A percentile compares a stretch with the other conserved stretches of the same genome.
Conservation (phyloP, 148 eudicot species). For the Rhododendron ovatum region DNA sequence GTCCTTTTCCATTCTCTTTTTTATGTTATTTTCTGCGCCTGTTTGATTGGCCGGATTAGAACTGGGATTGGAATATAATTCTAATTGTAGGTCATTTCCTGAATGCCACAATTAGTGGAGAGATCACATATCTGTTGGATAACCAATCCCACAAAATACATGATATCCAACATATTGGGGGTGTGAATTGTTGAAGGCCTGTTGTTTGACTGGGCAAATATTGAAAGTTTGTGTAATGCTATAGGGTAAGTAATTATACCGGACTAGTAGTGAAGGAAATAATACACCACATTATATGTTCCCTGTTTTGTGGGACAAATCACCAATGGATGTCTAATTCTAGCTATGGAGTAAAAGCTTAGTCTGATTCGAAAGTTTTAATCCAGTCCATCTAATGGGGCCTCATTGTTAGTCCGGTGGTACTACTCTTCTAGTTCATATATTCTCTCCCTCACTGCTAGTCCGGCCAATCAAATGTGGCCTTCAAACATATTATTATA, state of each 20-base stretch:
- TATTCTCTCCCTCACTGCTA: background rate
- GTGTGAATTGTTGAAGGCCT: background rate
- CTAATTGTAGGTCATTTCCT: background rate
- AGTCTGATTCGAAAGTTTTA: too few species aligned
- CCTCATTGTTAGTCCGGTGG: background rate
- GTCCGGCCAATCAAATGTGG: background rate
- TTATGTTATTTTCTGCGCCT: background rate
- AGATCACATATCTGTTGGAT: background rate
- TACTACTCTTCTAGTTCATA: background rate
- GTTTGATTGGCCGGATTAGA: background rate
- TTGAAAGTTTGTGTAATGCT: background rate
- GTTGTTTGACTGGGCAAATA: background rate
- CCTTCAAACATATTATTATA: background rate
- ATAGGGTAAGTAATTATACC: background rate
- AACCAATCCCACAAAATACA: background rate
- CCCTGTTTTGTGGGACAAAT: background rate
- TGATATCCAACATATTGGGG: background rate
- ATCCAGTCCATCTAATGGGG: too few species aligned
- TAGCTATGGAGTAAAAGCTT: too few species aligned
- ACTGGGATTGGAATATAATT: background rate
- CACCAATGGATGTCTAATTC: background rate
- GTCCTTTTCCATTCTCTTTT: background rate
- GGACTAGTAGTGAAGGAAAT: background rate
- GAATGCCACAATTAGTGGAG: background rate
- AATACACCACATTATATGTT: background rate